Conservation (phyloP, 1,284 basidiomycete genomes). For the Ganoderma sinense region DNA sequence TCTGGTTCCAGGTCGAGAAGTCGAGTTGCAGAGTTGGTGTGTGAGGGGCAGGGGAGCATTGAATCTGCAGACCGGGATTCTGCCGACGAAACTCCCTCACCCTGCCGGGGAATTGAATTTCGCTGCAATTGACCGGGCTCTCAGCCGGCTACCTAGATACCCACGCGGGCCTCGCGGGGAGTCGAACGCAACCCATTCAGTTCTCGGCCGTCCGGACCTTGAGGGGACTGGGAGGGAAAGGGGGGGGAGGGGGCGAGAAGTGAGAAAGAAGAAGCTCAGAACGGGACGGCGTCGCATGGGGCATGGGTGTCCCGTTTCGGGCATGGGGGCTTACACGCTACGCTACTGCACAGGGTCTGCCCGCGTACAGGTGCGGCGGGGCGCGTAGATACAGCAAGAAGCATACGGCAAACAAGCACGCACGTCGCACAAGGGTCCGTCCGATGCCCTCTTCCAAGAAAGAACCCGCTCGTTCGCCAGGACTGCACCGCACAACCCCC, state of each 20-base stretch:
- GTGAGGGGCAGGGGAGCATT: too few species aligned
- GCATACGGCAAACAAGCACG: conserved; percentile 3
- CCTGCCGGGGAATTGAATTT: neutral
- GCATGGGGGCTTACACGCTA: neutral
- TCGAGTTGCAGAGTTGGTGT: too few species aligned
- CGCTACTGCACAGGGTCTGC: conserved; percentile 2
- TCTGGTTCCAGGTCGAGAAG: too few species aligned
- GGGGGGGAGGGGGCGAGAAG: too few species aligned
- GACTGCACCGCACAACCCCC: neutral
- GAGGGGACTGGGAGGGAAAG: neutral
- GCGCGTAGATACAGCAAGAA: conserved; percentile 8
- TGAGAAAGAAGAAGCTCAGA: too few species aligned
- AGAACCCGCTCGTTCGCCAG: neutral
- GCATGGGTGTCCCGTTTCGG: neutral
- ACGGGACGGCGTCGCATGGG: neutral
- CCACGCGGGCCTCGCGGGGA: conserved; percentile 5
- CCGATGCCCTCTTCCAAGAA: conserved; percentile 14
- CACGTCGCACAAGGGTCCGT: conserved; percentile 18
- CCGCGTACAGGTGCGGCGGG: neutral
- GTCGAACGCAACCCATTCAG: neutral
- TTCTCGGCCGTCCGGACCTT: neutral
- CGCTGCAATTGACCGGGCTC: conserved; percentile 10
- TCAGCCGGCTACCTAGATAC: conserved; percentile 10
- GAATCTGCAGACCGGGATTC: neutral
- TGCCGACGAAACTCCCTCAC: conserved; percentile 2